Base-by-base conservation (phyloP, 2,329 filamentous ascomycete genomes). In the Exophiala viscosa region DNA sequence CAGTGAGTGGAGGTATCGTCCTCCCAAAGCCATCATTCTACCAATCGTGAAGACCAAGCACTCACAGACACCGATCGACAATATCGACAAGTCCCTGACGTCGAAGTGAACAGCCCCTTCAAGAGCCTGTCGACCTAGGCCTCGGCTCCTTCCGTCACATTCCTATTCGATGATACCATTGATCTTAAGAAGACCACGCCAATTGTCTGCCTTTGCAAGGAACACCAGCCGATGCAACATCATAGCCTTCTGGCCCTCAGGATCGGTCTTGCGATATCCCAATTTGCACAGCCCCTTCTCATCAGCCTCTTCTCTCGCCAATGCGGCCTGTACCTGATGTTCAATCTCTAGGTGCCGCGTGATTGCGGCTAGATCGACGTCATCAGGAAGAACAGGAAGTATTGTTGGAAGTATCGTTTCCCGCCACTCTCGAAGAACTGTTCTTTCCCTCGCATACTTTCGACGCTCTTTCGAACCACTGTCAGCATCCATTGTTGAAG, bases 161-260 rank as follows among this genome's bases (percentile, higher is more conserved):
- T n/a, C n/a, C n/a, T n/a, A 28, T 28, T 28, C 23, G 23, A 28
- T 7, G 23, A 28, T 7, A 28, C 23, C 23, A 4, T 28, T 7
- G 23, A 11, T 32, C 8, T 45, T 32, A 23, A 45, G 11, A 8
- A 32, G 31, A 28, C 23, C 44, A 13, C 48, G 48, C 17, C 48
- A 45, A 14, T 32, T 34, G 10, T 40, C 45, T 18, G 32, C 32
- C 45, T 48, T 31, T 13, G 43, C 43, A 11, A 55, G 48, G 13
- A 34, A 45, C 7, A 39, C 18, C 53, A 55, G 23, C 53, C 53
- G 45, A 18, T 51, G 32, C 39, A 14, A 40, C 53, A 55, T 55
- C 14, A 55, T 18, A 14, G 10, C 20, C 45, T 35, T 45, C 44
- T 55, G 48, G 14, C n/a, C 39, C 10, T 40, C 45, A 10, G 44